Evolutionary conservation across 208 protist genomes (phyloP), one percentile per base, ranked within the genome.

Genomic region (Trypanosoma theileri): DNA sequence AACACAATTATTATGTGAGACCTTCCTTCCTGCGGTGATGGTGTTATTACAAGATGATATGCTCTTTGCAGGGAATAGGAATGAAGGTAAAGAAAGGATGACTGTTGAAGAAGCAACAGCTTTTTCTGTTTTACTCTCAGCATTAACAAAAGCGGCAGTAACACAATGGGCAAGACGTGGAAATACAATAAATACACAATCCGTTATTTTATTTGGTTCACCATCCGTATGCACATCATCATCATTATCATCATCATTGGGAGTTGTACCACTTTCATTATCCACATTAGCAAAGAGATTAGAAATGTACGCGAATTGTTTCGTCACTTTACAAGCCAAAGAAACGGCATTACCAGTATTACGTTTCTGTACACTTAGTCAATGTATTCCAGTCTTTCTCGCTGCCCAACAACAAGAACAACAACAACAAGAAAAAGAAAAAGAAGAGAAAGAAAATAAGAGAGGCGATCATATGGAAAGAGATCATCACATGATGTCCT

Each of bases 341-440:
- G 44, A 62, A 16, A 46, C 57, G 9, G 62, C 71, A 31, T 21
- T 70, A 21, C 58, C 62, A 17, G 40, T 76, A 1, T 45, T 76
- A 52, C 71, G 71, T 46, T 76, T 76, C 26, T 76, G 69, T 26
- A 76, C 64, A n/a, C 56, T 66, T 35, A 70, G 55, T 7, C 71
- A 76, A 42, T 76, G 63, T 35, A 19, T 76, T 42, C 71, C 71
- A 19, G n/a, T 57, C 6, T 60, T 76, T 35, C n/a, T n/a, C n/a
- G n/a, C n/a, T n/a, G n/a, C n/a, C n/a, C n/a, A n/a, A n/a, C n/a
- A n/a, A n/a, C n/a, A n/a, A n/a, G n/a, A n/a, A n/a, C n/a, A n/a
- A n/a, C n/a, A n/a, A n/a, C n/a, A n/a, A n/a, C n/a, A n/a, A n/a
- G 50, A 61, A 64, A 26, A 1, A 42, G 1, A 16, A 44, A 44